A percentile compares a stretch with the other conserved stretches of the same genome.
Conservation (phyloP, 306 rosid species). For the Citrullus colocynthis region DNA sequence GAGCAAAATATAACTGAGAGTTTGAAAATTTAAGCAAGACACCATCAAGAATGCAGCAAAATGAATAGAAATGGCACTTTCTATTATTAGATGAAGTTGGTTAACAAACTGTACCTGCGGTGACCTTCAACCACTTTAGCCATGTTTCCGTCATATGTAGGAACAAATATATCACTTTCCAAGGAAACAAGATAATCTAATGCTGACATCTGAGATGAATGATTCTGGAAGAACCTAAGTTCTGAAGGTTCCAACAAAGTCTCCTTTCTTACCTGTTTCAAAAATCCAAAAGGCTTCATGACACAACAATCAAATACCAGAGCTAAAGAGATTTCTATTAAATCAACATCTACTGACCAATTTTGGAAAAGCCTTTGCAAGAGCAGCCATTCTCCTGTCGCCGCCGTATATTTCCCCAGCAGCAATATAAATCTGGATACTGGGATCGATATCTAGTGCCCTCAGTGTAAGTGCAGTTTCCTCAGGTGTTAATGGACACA, state of each 20-base stretch:
- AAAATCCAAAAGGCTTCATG: constrained; percentile 12
- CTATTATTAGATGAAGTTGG: background rate
- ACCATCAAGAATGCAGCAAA: background rate
- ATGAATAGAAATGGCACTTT: background rate
- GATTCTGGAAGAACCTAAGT: constrained; percentile 76
- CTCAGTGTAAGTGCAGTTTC: constrained; percentile 84
- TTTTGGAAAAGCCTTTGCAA: constrained; percentile 71
- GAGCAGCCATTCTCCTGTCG: constrained; percentile 59
- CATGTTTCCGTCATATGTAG: constrained; percentile 98
- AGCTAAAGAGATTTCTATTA: background rate
- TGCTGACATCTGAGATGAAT: constrained; percentile 99
- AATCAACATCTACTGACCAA: constrained; percentile 40
- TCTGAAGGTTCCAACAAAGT: constrained; percentile 76
- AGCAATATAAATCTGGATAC: constrained; percentile 87
- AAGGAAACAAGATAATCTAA: constrained; percentile 90
- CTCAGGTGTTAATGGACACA: constrained; percentile 96
- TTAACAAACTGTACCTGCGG: constrained; percentile 55
- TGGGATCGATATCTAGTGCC: constrained; percentile 78
- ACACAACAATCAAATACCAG: background rate
- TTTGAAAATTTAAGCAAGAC: background rate
- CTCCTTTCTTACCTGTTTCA: constrained; percentile 84
- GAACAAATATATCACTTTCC: constrained; percentile 94
- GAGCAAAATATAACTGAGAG: background rate
- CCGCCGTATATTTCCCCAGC: constrained; percentile 99
- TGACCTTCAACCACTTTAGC: constrained; percentile 99